Base-by-base conservation (phyloP, 129 eudicot genomes). In the Ambrosia artemisiifolia region DNA sequence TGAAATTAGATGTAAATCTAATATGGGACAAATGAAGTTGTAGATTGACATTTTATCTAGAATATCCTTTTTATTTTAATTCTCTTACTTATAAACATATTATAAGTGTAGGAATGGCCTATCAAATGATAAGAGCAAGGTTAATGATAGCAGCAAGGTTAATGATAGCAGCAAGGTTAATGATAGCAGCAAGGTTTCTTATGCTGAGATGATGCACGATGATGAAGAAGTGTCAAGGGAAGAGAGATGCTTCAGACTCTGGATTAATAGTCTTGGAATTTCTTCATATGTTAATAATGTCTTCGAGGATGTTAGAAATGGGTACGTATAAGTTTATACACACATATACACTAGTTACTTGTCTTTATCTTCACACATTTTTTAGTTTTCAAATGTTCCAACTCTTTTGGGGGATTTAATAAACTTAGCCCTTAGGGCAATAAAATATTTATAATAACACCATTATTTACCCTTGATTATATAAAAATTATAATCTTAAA, bases 191-290 rank as follows among this genome's bases (percentile, higher is more conserved):
- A 94, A 94, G 78, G 62, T 88, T 32, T 85, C 95, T 47, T 88
- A 90, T 83, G 98, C 97, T 11, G 98, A 90, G 86, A 94, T 94
- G 96, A 94, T 90, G 95, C 75, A 83, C 7, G 98, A 94, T 72
- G 98, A 94, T 69, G 98, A 83, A 53, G 86, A 83, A 77, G 88
- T 88, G 50, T 94, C 96, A 9, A 94, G 95, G 79, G 98, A 94
- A 33, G 98, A 90, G 85, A 90, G 97, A 79, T 94, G 98, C 75
- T 94, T 84, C 75, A 83, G 96, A 51, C 81, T 94, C 48, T 94
- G 98, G 98, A 94, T 88, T 66, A 90, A 90, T 70, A 90, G 96
- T 82, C 86, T 94, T 69, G 96, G 98, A 74, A 90, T 88, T 74
- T 35, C 84, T 64, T 72, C 96, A 14, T 83, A 88, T 75, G 91